Evolutionary conservation across 441 rosid genomes (phyloP).

Genomic region (Corymbia citriodora): DNA sequence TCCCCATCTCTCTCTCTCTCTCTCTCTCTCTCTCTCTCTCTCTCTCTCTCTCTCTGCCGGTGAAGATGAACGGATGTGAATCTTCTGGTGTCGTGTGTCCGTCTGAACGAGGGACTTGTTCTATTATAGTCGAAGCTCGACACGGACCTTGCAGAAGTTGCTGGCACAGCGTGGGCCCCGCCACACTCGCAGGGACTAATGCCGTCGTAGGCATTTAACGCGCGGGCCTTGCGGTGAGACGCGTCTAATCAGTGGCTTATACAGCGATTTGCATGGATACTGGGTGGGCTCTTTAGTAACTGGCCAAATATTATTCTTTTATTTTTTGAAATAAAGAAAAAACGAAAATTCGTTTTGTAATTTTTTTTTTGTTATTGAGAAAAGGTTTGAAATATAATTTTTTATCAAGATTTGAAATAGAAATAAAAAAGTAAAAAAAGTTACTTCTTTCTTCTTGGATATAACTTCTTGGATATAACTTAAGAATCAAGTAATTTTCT

Average conservation of each 20-base stretch:
- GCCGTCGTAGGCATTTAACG: not conserved
- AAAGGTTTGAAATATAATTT: too few relatives aligned
- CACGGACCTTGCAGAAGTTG: not conserved
- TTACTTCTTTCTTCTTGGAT: too few relatives aligned
- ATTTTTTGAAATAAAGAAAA: too few relatives aligned
- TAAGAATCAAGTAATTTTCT: too few relatives aligned
- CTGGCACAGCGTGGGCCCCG: not conserved
- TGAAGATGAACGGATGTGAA: not conserved
- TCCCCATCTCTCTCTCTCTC: slow-evolving; percentile 8
- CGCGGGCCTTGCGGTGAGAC: not conserved
- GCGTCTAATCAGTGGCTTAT: not conserved
- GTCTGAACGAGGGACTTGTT: not conserved
- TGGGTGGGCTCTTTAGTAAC: not conserved
- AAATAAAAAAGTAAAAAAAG: too few relatives aligned
- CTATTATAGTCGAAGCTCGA: not conserved
- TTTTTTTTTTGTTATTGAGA: too few relatives aligned
- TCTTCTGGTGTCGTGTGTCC: not conserved
- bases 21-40: slow-evolving; percentile 12
- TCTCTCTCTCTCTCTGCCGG: not conserved
- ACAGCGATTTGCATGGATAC: not conserved
- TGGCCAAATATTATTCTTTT: not conserved
- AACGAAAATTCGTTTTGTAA: too few relatives aligned
- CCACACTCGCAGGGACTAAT: not conserved
- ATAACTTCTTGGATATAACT: too few relatives aligned
- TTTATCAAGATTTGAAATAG: too few relatives aligned